These are phyloP conservation scores for Mycena galopus DNA, from an alignment of 768 basidiomycete genomes.

Conservation along the genomic window DNA sequence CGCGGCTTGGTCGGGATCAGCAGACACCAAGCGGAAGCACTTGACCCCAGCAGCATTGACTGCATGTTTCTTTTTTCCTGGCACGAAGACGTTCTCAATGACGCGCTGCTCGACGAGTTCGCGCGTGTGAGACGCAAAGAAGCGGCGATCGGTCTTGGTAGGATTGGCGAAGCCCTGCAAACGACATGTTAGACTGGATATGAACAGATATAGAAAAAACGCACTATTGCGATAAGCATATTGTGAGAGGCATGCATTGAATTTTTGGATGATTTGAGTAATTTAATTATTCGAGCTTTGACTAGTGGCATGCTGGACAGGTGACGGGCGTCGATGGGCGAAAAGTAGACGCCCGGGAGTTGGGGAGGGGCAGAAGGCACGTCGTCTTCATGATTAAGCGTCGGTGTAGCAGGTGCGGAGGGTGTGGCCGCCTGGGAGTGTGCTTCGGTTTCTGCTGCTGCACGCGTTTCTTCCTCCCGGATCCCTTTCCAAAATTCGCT, in stretches of 20 bases:
- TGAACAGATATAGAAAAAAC: constrained; percentile 40
- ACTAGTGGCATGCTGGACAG: constrained; percentile 82
- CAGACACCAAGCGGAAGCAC: constrained; percentile 74
- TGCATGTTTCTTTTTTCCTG: constrained; percentile 65
- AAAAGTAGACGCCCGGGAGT: constrained; percentile 61
- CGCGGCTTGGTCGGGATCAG: constrained; percentile 50
- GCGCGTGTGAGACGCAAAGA: constrained; percentile 81
- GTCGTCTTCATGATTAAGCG: constrained; percentile 53
- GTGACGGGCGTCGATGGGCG: constrained; percentile 83
- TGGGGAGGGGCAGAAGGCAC: constrained; percentile 46
- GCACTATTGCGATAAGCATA: constrained; percentile 81
- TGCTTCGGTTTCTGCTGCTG: constrained; percentile 45
- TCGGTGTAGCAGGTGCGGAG: background rate
- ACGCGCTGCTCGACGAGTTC: constrained; percentile 80
- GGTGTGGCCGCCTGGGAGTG: background rate
- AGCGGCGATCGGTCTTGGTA: constrained; percentile 83
- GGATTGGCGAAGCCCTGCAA: constrained; percentile 81
- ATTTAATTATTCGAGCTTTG: constrained; percentile 75
- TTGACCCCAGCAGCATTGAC: constrained; percentile 60
- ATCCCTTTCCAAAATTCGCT: constrained; percentile 84
- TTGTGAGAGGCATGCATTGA: constrained; percentile 81
- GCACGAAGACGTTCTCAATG: constrained; percentile 82
- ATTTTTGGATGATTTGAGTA: constrained; percentile 79
- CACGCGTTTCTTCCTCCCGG: constrained; percentile 73
- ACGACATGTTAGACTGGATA: constrained; percentile 9